Evolutionary conservation across 2,329 filamentous ascomycete genomes (phyloP).

Genomic region (Talaromyces pinophilus): DNA sequence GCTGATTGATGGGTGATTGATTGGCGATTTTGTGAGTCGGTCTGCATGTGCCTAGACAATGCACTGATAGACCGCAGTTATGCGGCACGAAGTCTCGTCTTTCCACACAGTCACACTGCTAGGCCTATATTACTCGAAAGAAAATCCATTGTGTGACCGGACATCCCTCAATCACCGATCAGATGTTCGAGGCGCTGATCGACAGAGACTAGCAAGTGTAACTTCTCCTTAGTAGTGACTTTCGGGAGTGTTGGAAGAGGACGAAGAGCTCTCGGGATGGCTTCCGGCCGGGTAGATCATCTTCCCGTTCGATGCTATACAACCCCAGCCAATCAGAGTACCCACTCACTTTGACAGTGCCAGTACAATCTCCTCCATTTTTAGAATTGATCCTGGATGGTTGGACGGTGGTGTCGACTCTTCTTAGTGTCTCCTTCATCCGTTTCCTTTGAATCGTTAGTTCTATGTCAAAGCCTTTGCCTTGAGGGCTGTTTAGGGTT

Average conservation of each 20-base stretch:
- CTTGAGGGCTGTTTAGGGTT: background rate
- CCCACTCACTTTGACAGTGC: background rate
- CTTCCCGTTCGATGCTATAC: background rate
- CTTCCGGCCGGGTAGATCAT: slow-evolving; percentile 9
- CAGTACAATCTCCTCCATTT: too few species aligned
- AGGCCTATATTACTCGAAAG: background rate
- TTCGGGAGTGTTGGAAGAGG: background rate
- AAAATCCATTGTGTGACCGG: slow-evolving; percentile 3
- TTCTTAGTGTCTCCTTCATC: background rate
- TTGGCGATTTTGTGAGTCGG: background rate
- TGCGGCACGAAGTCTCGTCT: background rate
- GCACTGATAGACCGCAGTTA: slow-evolving; percentile 2
- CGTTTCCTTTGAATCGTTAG: background rate
- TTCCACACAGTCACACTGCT: background rate
- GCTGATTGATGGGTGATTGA: background rate
- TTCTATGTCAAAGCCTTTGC: background rate
- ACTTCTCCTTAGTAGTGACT: background rate
- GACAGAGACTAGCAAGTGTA: background rate
- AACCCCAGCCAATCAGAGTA: background rate
- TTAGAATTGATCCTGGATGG: background rate
- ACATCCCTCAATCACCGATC: background rate
- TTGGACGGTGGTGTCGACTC: background rate
- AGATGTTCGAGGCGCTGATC: slow-evolving; percentile 1
- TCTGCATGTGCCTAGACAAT: slow-evolving; percentile 8
- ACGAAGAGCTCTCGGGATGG: background rate